Conservation (phyloP, 176 grass and related monocot genomes). For the Triticum timopheevii region DNA sequence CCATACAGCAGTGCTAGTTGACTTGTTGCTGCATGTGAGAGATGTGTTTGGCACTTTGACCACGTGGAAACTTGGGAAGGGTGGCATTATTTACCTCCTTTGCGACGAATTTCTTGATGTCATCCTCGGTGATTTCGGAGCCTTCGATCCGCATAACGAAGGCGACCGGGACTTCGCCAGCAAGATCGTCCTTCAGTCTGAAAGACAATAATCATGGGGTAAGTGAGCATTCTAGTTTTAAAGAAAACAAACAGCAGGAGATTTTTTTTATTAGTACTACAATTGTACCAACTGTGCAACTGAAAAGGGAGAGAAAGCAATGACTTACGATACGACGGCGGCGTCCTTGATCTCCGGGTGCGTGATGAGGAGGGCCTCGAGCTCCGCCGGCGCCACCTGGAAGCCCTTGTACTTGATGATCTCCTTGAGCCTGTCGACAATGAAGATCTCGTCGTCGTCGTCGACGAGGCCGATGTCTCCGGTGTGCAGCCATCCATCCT, state of each 20-base stretch:
- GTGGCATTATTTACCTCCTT: constrained; percentile 63
- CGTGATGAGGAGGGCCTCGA: constrained; percentile 83
- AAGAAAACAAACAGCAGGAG: not conserved
- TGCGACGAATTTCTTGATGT: constrained; percentile 80
- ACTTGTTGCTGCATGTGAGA: not conserved
- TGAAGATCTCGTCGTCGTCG: constrained; percentile 93
- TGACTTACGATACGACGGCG: constrained; percentile 76
- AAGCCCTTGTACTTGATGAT: constrained; percentile 99
- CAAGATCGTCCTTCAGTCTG: constrained; percentile 81
- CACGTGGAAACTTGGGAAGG: not conserved
- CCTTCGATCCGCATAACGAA: constrained; percentile 61
- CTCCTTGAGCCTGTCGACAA: constrained; percentile 96
- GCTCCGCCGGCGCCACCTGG: constrained; percentile 88
- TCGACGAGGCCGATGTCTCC: constrained; percentile 88
- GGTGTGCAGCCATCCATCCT: constrained; percentile 91
- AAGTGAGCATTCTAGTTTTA: not conserved
- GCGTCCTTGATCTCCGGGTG: constrained; percentile 80
- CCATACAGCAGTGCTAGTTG: not conserved
- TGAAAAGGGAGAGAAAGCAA: not conserved
- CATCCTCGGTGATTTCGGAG: constrained; percentile 68
- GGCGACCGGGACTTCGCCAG: constrained; percentile 80
- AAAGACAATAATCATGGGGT: not conserved
- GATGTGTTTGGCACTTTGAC: not conserved
- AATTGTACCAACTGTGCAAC: not conserved
- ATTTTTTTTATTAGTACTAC: too few species aligned